A percentile compares a stretch with the other conserved stretches of the same genome.
Conservation (phyloP, 1,139 yeast genomes). For the Nadsonia commutata region DNA sequence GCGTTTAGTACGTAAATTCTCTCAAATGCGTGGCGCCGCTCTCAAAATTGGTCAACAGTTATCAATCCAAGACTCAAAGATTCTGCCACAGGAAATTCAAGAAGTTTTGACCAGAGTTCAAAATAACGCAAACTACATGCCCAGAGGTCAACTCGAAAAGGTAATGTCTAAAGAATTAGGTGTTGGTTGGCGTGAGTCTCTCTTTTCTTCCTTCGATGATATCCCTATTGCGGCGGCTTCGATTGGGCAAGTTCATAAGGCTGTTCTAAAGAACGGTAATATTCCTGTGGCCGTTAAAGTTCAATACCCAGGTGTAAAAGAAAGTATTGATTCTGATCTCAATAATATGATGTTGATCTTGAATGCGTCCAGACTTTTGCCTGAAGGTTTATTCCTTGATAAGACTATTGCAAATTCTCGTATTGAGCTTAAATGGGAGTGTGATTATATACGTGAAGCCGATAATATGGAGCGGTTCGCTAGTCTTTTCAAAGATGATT, state of each 20-base stretch:
- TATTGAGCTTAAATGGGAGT: slow-evolving; percentile 90
- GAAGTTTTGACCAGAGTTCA: slow-evolving; percentile 72
- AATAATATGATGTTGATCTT: slow-evolving; percentile 68
- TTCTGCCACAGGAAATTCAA: slow-evolving; percentile 76
- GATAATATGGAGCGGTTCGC: slow-evolving; percentile 57
- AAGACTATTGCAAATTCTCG: slow-evolving; percentile 89
- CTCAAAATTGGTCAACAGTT: slow-evolving; percentile 89
- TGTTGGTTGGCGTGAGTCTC: slow-evolving; percentile 53
- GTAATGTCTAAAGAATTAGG: slow-evolving; percentile 69
- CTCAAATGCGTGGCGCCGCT: slow-evolving; percentile 98
- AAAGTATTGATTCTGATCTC: slow-evolving; percentile 84
- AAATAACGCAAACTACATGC: slow-evolving; percentile 94
- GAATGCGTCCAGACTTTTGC: slow-evolving; percentile 76
- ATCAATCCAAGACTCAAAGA: slow-evolving; percentile 75
- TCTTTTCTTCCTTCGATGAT: slow-evolving; percentile 64
- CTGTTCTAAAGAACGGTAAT: slow-evolving; percentile 40
- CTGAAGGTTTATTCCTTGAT: slow-evolving; percentile 84
- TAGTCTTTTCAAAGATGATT: slow-evolving; percentile 47
- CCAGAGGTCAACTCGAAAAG: slow-evolving; percentile 70
- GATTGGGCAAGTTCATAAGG: slow-evolving; percentile 91
- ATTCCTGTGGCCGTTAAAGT: slow-evolving; percentile 88
- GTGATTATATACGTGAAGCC: slow-evolving; percentile 89
- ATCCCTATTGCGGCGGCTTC: slow-evolving; percentile 96
- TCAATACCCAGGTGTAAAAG: slow-evolving; percentile 96
- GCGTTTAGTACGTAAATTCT: slow-evolving; percentile 70